These are phyloP conservation scores for Saturnispora ahearnii DNA, from an alignment of 805 yeast genomes.

Conservation along the genomic window DNA sequence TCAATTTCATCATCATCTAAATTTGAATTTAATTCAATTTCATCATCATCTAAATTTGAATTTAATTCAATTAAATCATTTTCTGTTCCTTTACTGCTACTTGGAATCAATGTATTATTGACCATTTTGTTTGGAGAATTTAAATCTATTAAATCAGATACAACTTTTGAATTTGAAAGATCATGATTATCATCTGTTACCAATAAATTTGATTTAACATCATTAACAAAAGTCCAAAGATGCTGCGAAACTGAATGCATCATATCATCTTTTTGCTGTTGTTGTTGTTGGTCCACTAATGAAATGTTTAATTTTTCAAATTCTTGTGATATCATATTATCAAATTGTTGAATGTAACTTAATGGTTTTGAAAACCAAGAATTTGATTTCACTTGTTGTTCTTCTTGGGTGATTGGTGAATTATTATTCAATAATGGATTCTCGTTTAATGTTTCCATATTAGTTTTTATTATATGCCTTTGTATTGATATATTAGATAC, in stretches of 20 bases:
- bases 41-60: constrained; percentile 13
- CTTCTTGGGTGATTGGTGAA: neutral
- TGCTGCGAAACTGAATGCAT: constrained; percentile 33
- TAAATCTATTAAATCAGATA: constrained; percentile 4
- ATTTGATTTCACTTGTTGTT: constrained; percentile 9
- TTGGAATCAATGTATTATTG: neutral
- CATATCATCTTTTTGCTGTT: constrained; percentile 23
- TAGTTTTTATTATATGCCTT: constrained; percentile 11
- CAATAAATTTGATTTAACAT: constrained; percentile 31
- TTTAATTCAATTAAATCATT: neutral
- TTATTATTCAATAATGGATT: constrained; percentile 20
- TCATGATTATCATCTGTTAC: constrained; percentile 10
- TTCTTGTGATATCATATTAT: constrained; percentile 55
- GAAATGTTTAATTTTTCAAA: constrained; percentile 44
- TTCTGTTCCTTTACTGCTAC: neutral
- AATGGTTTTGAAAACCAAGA: constrained; percentile 42
- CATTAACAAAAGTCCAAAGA: constrained; percentile 44
- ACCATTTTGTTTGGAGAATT: constrained; percentile 1
- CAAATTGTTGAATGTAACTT: constrained; percentile 56
- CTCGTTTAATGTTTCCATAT: constrained; percentile 9
- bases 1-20: constrained; percentile 15
- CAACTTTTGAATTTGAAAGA: neutral
- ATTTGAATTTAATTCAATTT: constrained; percentile 9
- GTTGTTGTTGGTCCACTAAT: constrained; percentile 18
- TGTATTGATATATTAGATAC: constrained; percentile 12